Base-by-base conservation (phyloP, 2,329 filamentous ascomycete species). In the Lomentospora prolificans region DNA sequence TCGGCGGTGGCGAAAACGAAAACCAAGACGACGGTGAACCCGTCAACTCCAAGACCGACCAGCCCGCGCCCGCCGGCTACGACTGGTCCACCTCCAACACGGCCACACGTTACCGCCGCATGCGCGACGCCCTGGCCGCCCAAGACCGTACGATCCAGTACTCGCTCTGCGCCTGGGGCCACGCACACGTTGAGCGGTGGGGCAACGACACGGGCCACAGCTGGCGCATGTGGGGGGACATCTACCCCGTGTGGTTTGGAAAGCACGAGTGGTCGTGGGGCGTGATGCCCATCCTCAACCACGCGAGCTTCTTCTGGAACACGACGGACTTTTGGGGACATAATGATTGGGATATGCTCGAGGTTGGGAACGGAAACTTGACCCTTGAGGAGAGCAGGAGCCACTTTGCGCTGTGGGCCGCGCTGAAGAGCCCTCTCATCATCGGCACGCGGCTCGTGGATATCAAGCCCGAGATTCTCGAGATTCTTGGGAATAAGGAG, bases 101-200 rank as follows among this genome's bases (percentile, higher is more conserved):
- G 0, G 70, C 72, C 3, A 60, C 70, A 27, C 71, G 79, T 7
- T 83, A 74, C 64, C 62, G 61, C 3, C 58, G 61, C 19, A 82
- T 83, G 79, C 69, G 75, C n/a, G 72, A 80, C 61, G 76, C 76
- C 0, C 66, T 82, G 3, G 61, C 70, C 1, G 68, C 61, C 19
- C 71, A 74, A 54, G 66, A 72, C 51, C 67, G 71, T 12, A 68
- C 72, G 0, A 80, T 81, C 10, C 63, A 76, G 3, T 81, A 75
- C 64, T 75, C 70, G 9, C 66, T 82, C 12, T 82, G 78, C 61
- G 70, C 75, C 28, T 81, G 79, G 78, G 79, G 79, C 3, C 63
- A 71, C 14, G 77, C 73, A 0, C 67, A 74, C 14, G 76, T 81
- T 3, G 70, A 73, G 54, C 61, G 63, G 3, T 82, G 78, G 77